These are phyloP conservation scores for Alnus rubra DNA, from an alignment of 306 rosid species.

Conservation along the genomic window DNA sequence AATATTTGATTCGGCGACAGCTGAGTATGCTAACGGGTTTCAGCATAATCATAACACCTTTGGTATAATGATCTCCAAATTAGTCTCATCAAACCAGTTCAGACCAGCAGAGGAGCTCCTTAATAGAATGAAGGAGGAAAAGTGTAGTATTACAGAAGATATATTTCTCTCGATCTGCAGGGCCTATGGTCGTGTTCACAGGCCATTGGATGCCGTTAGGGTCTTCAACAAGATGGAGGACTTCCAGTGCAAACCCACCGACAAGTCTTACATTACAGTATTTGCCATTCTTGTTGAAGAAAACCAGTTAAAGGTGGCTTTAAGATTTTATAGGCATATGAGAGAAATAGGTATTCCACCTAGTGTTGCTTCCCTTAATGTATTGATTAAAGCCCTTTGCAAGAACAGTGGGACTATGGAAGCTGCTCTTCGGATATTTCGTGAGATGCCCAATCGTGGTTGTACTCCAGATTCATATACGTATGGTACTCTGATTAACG, in stretches of 20 bases:
- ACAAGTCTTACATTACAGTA: conserved; percentile 62
- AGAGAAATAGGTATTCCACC: conserved; percentile 59
- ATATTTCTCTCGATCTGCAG: conserved; percentile 58
- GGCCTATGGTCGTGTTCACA: conserved; percentile 79
- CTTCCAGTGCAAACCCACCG: conserved; percentile 56
- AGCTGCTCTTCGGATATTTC: conserved; percentile 66
- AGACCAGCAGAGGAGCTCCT: conserved; percentile 71
- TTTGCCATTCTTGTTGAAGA: conserved; percentile 80
- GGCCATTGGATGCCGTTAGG: conserved; percentile 70
- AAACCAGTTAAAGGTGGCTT: conserved; percentile 68
- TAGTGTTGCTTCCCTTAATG: conserved; percentile 68
- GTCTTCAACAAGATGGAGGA: conserved; percentile 69
- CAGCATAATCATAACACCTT: conserved; percentile 74
- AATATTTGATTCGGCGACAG: conserved; percentile 74
- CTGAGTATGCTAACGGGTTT: conserved; percentile 77
- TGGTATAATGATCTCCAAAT: conserved; percentile 57
- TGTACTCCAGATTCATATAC: conserved; percentile 85
- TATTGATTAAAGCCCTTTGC: conserved; percentile 87
- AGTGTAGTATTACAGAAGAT: conserved; percentile 58
- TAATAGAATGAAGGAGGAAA: conserved; percentile 80
- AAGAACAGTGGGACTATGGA: conserved; percentile 64
- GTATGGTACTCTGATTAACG: conserved; percentile 86
- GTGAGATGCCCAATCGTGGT: conserved; percentile 74
- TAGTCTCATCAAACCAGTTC: conserved; percentile 70
- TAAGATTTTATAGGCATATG: conserved; percentile 74